Evolutionary conservation across 2,329 filamentous ascomycete species (phyloP).

Genomic region (Penicillium sp.): DNA sequence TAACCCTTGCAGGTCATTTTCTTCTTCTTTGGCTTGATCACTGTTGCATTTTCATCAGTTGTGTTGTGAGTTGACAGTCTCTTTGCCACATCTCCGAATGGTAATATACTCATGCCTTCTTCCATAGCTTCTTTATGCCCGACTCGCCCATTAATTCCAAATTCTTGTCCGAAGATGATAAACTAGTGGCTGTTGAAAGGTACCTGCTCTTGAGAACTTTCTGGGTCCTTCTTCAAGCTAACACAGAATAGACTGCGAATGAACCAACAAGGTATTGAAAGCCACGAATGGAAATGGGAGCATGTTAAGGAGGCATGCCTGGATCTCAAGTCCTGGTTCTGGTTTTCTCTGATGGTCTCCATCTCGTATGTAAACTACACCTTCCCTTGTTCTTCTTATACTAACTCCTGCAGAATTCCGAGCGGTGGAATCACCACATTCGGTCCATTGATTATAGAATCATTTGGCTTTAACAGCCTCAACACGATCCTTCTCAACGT

Average conservation of each 20-base stretch:
- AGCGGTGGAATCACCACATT: slow-evolving; percentile 62
- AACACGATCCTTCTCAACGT: slow-evolving; percentile 62
- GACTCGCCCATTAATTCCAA: slow-evolving; percentile 63
- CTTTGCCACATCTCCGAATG: background rate
- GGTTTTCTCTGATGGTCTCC: slow-evolving; percentile 55
- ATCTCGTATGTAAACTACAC: slow-evolving; percentile 46
- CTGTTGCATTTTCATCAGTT: slow-evolving; percentile 52
- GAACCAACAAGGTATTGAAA: slow-evolving; percentile 50
- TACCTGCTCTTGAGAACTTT: slow-evolving; percentile 1
- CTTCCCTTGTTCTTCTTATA: background rate
- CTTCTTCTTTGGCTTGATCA: slow-evolving; percentile 48
- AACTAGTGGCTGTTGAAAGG: slow-evolving; percentile 59
- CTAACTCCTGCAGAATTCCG: slow-evolving; percentile 45
- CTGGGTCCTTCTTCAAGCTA: background rate
- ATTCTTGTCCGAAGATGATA: slow-evolving; percentile 59
- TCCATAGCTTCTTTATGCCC: slow-evolving; percentile 55
- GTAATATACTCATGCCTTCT: background rate
- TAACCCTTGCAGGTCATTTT: slow-evolving; percentile 31
- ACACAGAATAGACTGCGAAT: slow-evolving; percentile 43
- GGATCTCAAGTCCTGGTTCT: slow-evolving; percentile 63
- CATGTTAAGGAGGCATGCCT: slow-evolving; percentile 56
- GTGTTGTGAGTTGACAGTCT: slow-evolving; percentile 43
- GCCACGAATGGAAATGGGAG: slow-evolving; percentile 52
- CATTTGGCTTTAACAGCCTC: slow-evolving; percentile 59
- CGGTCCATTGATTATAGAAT: slow-evolving; percentile 59